Percentiles rank a stretch among this genome's conserved stretches.
Conservation (phyloP, 75 land plant genomes). For the Azolla pinnata region DNA sequence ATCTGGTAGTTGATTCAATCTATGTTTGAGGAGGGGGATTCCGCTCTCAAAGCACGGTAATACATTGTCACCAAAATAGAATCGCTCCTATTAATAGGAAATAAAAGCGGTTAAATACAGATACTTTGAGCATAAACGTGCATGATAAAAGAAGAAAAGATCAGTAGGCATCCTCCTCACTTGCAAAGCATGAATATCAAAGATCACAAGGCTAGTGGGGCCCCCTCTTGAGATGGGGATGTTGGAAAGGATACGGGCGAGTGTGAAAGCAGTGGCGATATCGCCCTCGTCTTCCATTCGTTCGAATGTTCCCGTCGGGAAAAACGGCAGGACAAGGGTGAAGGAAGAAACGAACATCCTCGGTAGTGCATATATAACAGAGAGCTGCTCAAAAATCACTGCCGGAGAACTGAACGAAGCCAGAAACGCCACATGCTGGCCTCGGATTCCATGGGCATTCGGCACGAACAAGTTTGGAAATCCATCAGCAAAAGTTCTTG, state of each 20-base stretch:
- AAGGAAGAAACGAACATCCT: slow-evolving; percentile 80
- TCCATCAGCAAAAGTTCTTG: slow-evolving; percentile 85
- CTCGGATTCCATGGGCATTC: slow-evolving; percentile 86
- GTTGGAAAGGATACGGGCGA: slow-evolving; percentile 79
- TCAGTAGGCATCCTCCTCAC: slow-evolving; percentile 17
- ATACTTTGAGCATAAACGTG: background rate
- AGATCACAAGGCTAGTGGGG: slow-evolving; percentile 86
- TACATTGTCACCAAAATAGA: slow-evolving; percentile 94
- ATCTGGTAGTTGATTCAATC: slow-evolving; percentile 86
- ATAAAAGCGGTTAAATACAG: too few relatives aligned
- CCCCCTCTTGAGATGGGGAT: slow-evolving; percentile 94
- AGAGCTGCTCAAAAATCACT: slow-evolving; percentile 88
- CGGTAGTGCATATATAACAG: slow-evolving; percentile 79
- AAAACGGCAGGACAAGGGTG: slow-evolving; percentile 84
- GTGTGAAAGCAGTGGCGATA: slow-evolving; percentile 89
- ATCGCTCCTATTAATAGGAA: slow-evolving; percentile 71
- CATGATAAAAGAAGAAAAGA: background rate
- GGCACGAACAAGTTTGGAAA: slow-evolving; percentile 92
- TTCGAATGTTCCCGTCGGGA: slow-evolving; percentile 89
- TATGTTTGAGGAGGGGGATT: slow-evolving; percentile 71
- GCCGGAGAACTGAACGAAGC: slow-evolving; percentile 93
- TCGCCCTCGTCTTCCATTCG: slow-evolving; percentile 98
- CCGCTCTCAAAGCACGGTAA: slow-evolving; percentile 97
- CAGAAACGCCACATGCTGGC: slow-evolving; percentile 90
- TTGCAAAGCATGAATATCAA: slow-evolving; percentile 95